Base-by-base conservation (phyloP, 2,329 filamentous ascomycete species). In the Alternaria gansuensis region DNA sequence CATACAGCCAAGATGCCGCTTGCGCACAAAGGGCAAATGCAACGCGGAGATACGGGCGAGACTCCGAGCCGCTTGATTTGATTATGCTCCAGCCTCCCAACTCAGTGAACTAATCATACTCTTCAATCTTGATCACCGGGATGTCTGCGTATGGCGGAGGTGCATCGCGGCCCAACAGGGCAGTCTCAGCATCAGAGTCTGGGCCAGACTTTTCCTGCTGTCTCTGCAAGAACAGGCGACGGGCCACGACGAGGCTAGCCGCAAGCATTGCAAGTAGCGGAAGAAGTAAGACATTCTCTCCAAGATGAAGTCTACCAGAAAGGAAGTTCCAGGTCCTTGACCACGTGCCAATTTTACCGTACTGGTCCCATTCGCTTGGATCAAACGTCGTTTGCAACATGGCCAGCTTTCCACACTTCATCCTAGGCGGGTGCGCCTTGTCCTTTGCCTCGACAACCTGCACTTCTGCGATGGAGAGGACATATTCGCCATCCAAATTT, bases 281-380 rank as follows among this genome's bases (percentile, higher is more conserved):
- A 8, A 73, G 40, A 31, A 67, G 9, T 10, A 65, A 36, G 5
- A 50, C 43, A 28, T 65, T 67, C 34, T 45, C 26, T 31, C 59
- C 41, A 33, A 72, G 24, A 37, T 62, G 62, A n/a, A 61, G 51
- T 26, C 52, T 63, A 31, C 49, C 60, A 33, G 59, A 14, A 5
- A 70, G 17, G 28, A 62, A n/a, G 49, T 63, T 59, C 63, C 51
- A 65, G 13, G 45, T 51, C 50, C 68, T 63, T 14, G 58, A 44
- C 59, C 55, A 66, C 2, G 73, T 69, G 21, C 71, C 72, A 28
- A 71, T 58, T 49, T 66, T 65, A 51, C 72, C 72, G 55, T 68
- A 71, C 31, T 64, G 53, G 48, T 75, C 73, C 73, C 73, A 75
- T 31, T 74, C 67, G 11, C 59, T 46, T 1, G 72, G 71, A 17